These are phyloP conservation scores for Erodium maritimum DNA, from an alignment of 345 rosid genomes.

Conservation along the genomic window DNA sequence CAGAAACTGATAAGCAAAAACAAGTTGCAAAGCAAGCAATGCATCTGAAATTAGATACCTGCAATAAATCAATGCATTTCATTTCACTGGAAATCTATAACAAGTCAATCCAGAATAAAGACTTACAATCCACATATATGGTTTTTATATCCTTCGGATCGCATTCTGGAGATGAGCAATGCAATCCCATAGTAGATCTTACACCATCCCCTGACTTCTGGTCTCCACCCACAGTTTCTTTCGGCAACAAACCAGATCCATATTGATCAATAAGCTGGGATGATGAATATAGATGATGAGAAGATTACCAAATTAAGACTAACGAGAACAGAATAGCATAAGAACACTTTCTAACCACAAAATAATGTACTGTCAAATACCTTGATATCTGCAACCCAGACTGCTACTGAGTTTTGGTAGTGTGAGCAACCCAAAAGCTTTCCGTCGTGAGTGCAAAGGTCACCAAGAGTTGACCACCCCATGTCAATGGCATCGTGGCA, in stretches of 20 bases:
- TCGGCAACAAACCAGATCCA: conserved; percentile 31
- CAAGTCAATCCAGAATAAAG: neutral
- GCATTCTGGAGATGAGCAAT: conserved; percentile 53
- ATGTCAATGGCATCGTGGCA: conserved; percentile 77
- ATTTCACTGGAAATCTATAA: neutral
- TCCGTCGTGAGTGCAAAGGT: conserved; percentile 73
- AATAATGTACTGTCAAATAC: conserved; percentile 27
- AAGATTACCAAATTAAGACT: conserved; percentile 2
- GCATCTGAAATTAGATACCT: neutral
- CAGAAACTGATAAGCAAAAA: conserved; percentile 3
- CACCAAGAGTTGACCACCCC: conserved; percentile 91
- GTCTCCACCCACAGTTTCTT: conserved; percentile 32
- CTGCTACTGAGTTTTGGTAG: conserved; percentile 67
- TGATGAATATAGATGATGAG: conserved; percentile 5
- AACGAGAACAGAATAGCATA: conserved; percentile 1
- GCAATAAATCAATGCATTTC: neutral
- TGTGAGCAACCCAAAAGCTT: conserved; percentile 84
- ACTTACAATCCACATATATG: conserved; percentile 94
- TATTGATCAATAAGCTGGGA: conserved; percentile 78
- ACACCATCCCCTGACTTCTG: conserved; percentile 30
- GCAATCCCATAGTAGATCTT: conserved; percentile 23
- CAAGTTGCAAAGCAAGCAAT: neutral
- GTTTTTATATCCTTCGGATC: conserved; percentile 79
- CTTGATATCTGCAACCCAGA: conserved; percentile 80
- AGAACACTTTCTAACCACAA: conserved; percentile 3